Percentiles rank a stretch among this genome's conserved stretches.
phyloP scores from a whole-genome alignment of 352 stramenopile genomes.

The Phytophthora aleatoria region DNA sequence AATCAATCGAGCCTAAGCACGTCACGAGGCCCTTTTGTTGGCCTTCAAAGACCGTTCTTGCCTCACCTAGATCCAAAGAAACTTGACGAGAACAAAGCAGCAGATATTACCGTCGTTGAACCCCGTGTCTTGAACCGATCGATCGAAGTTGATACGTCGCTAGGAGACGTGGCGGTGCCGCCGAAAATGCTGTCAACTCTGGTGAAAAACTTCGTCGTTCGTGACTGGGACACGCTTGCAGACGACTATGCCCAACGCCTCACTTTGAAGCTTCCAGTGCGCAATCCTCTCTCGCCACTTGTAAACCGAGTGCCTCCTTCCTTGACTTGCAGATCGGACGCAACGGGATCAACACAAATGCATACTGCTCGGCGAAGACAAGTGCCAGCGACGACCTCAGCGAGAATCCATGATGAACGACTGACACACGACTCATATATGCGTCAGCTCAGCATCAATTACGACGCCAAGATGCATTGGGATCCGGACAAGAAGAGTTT shows the following conservation, averaged over 20 bases:
- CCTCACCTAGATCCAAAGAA: slow-evolving; percentile 23
- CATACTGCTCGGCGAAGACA: slow-evolving; percentile 22
- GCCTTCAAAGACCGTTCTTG: slow-evolving; percentile 20
- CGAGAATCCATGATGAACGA: slow-evolving; percentile 25
- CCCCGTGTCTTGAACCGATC: slow-evolving; percentile 1
- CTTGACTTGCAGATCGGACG: slow-evolving; percentile 15
- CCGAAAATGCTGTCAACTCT: slow-evolving; percentile 54
- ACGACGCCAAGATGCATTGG: slow-evolving; percentile 53
- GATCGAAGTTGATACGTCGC: slow-evolving; percentile 16
- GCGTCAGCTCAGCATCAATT: slow-evolving; percentile 33
- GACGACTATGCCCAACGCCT: slow-evolving; percentile 43
- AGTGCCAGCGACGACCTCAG: slow-evolving; percentile 13
- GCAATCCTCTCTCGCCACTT: slow-evolving; percentile 20
- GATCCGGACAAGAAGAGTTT: slow-evolving; percentile 38
- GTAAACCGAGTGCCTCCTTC: slow-evolving; percentile 9
- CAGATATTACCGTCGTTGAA: background rate
- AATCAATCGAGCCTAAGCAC: slow-evolving; percentile 1
- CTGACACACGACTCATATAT: slow-evolving; percentile 41
- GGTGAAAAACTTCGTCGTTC: slow-evolving; percentile 53
- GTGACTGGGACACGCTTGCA: slow-evolving; percentile 43
- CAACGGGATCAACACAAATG: slow-evolving; percentile 3
- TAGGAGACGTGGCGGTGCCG: slow-evolving; percentile 30
- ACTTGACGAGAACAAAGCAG: slow-evolving; percentile 19
- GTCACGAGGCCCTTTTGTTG: background rate
- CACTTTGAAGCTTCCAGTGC: slow-evolving; percentile 30